Conservation (phyloP, 345 rosid species). For the Psidium guajava region DNA sequence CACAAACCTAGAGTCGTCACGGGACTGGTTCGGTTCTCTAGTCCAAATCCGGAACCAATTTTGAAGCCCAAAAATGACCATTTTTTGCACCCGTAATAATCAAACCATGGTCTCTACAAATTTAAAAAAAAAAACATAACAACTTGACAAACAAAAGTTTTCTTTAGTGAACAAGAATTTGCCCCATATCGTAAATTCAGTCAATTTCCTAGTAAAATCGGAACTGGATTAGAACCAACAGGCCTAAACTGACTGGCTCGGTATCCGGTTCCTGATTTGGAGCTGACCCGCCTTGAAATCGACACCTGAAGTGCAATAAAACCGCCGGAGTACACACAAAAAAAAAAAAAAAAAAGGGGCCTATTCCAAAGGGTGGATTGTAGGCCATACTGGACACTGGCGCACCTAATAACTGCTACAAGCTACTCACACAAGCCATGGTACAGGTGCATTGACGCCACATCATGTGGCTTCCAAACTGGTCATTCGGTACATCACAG, state of each 20-base stretch:
- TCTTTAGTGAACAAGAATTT: not conserved
- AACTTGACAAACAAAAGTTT: not conserved
- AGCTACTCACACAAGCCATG: no score
- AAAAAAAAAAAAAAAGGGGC: not conserved
- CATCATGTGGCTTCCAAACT: not conserved
- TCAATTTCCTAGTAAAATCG: rapidly evolving
- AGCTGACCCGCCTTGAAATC: not conserved
- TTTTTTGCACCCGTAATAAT: not conserved
- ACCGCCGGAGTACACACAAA: not conserved
- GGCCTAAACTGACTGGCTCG: not conserved
- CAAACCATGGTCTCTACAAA: not conserved
- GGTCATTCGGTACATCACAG: not conserved
- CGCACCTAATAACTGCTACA: not conserved
- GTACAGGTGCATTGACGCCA: not conserved
- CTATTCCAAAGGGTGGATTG: not conserved
- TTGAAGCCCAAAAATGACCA: not conserved
- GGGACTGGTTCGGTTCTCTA: rapidly evolving
- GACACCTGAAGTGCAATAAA: not conserved
- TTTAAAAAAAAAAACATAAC: not conserved
- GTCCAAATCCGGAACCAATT: not conserved
- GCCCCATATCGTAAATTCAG: not conserved
- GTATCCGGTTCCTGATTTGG: rapidly evolving
- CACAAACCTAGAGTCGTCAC: rapidly evolving
- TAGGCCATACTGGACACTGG: not conserved
- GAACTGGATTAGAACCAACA: not conserved